Conservation (phyloP, 2,329 filamentous ascomycete genomes). For the Celoporthe dispersa region DNA sequence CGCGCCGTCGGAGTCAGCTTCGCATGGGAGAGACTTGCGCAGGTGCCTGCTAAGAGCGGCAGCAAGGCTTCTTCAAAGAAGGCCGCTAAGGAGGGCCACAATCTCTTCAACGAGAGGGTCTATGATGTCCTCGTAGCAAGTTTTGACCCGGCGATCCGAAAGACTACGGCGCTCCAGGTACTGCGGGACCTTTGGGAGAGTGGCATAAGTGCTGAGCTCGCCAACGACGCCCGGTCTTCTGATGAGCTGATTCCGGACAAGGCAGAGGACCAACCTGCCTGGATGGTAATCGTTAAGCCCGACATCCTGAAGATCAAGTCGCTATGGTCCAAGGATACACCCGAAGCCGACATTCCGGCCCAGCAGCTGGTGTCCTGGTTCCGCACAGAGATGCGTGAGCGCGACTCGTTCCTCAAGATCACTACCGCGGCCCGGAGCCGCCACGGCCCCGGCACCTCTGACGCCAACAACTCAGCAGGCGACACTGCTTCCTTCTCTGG, state of each 20-base stretch:
- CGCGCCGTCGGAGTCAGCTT: constrained; percentile 93
- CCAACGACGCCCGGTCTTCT: constrained; percentile 75
- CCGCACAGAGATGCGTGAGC: constrained; percentile 78
- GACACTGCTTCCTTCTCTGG: constrained; percentile 35
- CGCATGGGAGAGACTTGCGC: constrained; percentile 81
- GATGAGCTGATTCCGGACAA: constrained; percentile 81
- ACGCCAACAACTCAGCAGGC: constrained; percentile 15
- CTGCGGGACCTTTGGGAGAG: constrained; percentile 80
- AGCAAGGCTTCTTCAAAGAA: constrained; percentile 71
- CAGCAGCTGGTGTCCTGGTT: constrained; percentile 80
- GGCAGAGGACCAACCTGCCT: constrained; percentile 77
- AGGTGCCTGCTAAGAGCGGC: constrained; percentile 59
- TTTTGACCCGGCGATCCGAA: constrained; percentile 77
- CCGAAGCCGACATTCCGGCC: constrained; percentile 75
- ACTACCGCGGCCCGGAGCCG: constrained; percentile 23
- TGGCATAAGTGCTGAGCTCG: constrained; percentile 86
- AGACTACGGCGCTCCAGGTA: constrained; percentile 76
- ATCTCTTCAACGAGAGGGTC: constrained; percentile 66
- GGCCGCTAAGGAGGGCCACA: constrained; percentile 62
- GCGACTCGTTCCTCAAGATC: constrained; percentile 61
- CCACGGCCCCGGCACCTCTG: constrained; percentile 10
- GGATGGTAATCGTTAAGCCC: constrained; percentile 87
- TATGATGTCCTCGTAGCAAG: constrained; percentile 91
- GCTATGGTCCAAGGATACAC: constrained; percentile 73
- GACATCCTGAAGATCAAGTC: constrained; percentile 80